phyloP scores from a whole-genome alignment of 768 basidiomycete species.

The Leccinum longicurvipes region DNA sequence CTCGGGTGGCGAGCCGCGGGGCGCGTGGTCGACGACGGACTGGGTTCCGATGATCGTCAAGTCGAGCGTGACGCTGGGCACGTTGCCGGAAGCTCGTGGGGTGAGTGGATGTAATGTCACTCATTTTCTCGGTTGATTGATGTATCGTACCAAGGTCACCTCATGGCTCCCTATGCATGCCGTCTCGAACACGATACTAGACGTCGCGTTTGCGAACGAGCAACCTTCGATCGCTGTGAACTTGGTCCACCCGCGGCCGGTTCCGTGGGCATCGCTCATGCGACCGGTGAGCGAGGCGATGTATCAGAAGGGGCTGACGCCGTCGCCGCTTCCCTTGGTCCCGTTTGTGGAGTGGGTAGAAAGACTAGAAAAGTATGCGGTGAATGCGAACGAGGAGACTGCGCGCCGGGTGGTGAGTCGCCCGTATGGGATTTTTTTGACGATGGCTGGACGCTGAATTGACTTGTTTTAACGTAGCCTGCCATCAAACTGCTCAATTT shows the following conservation, averaged over 20 bases:
- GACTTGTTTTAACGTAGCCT: not conserved
- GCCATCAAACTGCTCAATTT: not conserved
- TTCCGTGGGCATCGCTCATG: slow-evolving; percentile 26
- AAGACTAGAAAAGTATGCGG: not conserved
- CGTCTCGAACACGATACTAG: slow-evolving; percentile 26
- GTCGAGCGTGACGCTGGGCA: slow-evolving; percentile 31
- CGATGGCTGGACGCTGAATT: not conserved
- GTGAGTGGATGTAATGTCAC: slow-evolving; percentile 13
- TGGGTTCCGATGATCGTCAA: slow-evolving; percentile 38
- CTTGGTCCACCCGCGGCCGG: slow-evolving; percentile 34
- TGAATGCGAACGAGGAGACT: not conserved
- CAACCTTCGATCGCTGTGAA: slow-evolving; percentile 24
- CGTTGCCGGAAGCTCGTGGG: slow-evolving; percentile 30
- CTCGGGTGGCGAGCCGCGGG: slow-evolving; percentile 31
- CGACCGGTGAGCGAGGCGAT: slow-evolving; percentile 19
- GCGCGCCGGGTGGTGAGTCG: not conserved
- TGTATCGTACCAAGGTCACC: slow-evolving; percentile 9
- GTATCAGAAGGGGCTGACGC: slow-evolving; percentile 7
- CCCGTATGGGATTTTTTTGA: no score
- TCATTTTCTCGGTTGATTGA: not conserved
- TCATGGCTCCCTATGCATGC: slow-evolving; percentile 32
- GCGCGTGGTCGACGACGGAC: slow-evolving; percentile 36
- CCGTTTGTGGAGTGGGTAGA: slow-evolving; percentile 32
- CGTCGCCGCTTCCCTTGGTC: slow-evolving; percentile 27
- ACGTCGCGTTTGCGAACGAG: slow-evolving; percentile 25